Percentiles rank a stretch among this genome's conserved stretches.
phyloP scores from a whole-genome alignment of 2,329 filamentous ascomycete genomes.

The Fusarium foetens region DNA sequence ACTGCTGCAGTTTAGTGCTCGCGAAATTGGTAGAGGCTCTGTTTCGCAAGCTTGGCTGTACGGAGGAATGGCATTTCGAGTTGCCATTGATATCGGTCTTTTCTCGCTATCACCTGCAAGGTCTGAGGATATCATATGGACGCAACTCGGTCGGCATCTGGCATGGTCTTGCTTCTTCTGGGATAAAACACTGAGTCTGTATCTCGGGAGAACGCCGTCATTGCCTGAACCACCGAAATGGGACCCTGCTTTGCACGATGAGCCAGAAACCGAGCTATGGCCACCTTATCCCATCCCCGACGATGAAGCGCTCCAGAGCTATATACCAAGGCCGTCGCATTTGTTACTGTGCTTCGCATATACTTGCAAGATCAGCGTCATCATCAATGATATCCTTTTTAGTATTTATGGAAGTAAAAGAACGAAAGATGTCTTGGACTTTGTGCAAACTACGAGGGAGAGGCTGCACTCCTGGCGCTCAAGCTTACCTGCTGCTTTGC shows the following conservation, averaged over 20 bases:
- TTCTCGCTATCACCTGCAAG: background rate
- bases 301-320: no score
- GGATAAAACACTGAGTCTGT: background rate
- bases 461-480: background rate
- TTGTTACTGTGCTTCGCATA: background rate
- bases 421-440: background rate
- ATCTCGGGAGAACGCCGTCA: background rate
- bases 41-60: background rate
- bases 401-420: background rate
- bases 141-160: background rate
- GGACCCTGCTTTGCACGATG: background rate
- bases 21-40: background rate
- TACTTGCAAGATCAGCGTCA: background rate
- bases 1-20: background rate
- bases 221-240: background rate
- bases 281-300: background rate
- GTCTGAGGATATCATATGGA: accelerated
- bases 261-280: background rate
- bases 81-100: background rate
- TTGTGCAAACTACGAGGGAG: background rate
- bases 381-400: background rate
- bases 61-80: background rate
- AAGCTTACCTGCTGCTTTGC: accelerated
- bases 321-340: background rate
- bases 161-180: slow-evolving; percentile 1